Evolutionary conservation across 495 filamentous ascomycete species (phyloP).

Genomic region (Rostrohypoxylon terebratum): DNA sequence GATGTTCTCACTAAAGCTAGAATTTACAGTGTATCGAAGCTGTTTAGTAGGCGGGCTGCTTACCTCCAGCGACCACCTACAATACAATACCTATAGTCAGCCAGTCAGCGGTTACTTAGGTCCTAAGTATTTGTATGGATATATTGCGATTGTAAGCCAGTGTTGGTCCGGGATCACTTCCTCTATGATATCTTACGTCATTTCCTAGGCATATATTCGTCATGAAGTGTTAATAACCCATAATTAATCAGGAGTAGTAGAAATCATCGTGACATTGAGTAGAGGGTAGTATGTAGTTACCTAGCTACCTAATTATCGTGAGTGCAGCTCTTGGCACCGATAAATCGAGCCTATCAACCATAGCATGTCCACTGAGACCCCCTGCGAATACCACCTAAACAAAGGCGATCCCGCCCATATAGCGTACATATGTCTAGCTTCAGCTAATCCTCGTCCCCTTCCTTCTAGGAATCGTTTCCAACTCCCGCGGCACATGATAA

Average conservation of each 20-base stretch:
- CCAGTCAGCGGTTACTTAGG: too few species aligned
- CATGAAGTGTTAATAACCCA: not conserved
- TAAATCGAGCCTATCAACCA: not conserved
- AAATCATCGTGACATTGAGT: not conserved
- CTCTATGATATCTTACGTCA: not conserved
- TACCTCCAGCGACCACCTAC: not conserved
- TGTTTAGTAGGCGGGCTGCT: too few species aligned
- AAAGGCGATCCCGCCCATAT: not conserved
- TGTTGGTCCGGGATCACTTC: not conserved
- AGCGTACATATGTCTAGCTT: not conserved
- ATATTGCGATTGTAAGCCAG: not conserved
- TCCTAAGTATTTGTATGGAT: not conserved
- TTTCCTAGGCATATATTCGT: not conserved
- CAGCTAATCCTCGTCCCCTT: not conserved
- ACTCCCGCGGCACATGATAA: too few species aligned
- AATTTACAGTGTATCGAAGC: too few species aligned
- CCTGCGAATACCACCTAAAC: not conserved
- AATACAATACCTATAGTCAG: too few species aligned
- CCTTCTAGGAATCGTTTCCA: not conserved
- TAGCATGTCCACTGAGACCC: not conserved
- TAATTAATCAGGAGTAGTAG: not conserved
- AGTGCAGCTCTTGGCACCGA: not conserved
- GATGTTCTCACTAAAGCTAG: too few species aligned
- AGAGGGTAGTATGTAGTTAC: not conserved
- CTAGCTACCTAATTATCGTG: not conserved